Evolutionary conservation across 495 filamentous ascomycete species (phyloP), one percentile per base, ranked within the genome.

Genomic region (Saxophila tyrrhenica): DNA sequence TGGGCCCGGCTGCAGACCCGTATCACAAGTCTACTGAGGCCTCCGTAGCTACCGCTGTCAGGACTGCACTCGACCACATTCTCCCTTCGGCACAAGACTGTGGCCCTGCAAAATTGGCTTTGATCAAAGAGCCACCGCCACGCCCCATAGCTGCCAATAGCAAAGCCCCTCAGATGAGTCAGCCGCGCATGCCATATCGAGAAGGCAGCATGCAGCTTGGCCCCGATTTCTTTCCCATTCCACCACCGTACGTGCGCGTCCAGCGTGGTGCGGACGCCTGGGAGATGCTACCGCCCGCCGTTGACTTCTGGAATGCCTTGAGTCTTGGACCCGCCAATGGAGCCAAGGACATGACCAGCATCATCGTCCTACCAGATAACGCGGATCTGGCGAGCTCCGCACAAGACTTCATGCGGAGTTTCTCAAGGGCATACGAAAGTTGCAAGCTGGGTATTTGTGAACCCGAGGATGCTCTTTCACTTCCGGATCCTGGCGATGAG

Each of bases 301-400:
- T 95, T 9, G 64, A 76, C 0, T 99, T 97, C 62, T 97, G 94
- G 94, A 89, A 97, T 59, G 85, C 83, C 21, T 75, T 97, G 55
- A 85, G 87, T 3, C 76, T 99, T 22, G 82, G 79, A 19, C 92
- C 94, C 19, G 77, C 80, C 29, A 78, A 81, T 65, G 89, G 87
- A 0, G 57, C 73, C 1, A 99, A 96, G 68, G 80, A 95, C 62
- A 73, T 96, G 25, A 77, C 78, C 10, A 80, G 82, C 13, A 80
- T 89, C 60, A 94, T 87, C 60, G 74, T 96, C n/a, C 84, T 85
- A 62, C 88, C 90, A 8, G 66, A 73, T 35, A 68, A 73, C 25
- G 75, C 81, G 20, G 77, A 77, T 9, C 68, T 83, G 43, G 63
- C 66, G 51, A 75, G 81, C 20, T 80, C 78, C 50, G 78, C 84